Evolutionary conservation across 176 grass and related monocot genomes (phyloP).

Genomic region (Alloteropsis semialata): DNA sequence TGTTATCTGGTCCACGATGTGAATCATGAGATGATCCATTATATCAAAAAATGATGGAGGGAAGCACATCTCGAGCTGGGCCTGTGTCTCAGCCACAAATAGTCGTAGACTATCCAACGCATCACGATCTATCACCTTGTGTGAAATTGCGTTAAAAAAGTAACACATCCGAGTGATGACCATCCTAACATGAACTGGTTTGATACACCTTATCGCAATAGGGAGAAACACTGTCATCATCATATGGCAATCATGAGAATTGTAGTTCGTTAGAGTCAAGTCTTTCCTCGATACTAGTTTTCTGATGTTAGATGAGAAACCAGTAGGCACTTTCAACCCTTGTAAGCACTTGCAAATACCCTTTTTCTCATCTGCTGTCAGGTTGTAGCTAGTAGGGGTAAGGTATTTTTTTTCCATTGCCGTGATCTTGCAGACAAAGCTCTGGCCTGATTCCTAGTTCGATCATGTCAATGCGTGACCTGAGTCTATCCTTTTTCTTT

Average conservation of each 20-base stretch:
- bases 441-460: not conserved
- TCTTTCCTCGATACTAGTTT: not conserved
- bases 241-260: not conserved
- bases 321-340: not conserved
- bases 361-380: not conserved
- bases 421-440: not conserved
- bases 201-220: not conserved
- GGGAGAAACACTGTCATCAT: not conserved
- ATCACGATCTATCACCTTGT: not conserved
- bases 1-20: not conserved
- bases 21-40: not conserved
- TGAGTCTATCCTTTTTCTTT: not conserved
- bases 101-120: not conserved
- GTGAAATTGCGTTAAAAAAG: not conserved
- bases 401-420: not conserved
- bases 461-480: not conserved
- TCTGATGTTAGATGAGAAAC: not conserved
- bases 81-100: not conserved
- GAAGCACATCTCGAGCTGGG: not conserved
- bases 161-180: not conserved
- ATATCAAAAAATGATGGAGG: not conserved
- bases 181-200: not conserved
- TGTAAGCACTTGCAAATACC: not conserved
- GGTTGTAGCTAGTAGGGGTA: not conserved
- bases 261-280: not conserved